These are phyloP conservation scores for Flagelloscypha sp. DNA, from an alignment of 768 basidiomycete genomes.

Conservation along the genomic window DNA sequence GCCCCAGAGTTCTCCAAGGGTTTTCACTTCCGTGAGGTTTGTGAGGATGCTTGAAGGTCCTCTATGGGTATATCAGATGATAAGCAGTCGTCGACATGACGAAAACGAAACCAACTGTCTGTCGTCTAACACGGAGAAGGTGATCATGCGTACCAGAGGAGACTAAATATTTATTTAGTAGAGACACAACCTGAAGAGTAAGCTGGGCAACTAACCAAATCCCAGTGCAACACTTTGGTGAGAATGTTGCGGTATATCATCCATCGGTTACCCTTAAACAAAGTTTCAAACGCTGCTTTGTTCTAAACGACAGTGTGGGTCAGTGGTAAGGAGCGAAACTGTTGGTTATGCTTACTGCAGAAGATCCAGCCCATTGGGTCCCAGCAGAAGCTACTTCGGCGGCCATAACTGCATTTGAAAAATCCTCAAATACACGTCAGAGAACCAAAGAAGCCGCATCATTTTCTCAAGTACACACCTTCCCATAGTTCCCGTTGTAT, in stretches of 20 bases:
- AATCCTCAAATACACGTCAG: neutral
- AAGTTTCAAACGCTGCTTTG: slow-evolving; percentile 38
- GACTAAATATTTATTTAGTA: slow-evolving; percentile 32
- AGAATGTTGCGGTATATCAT: slow-evolving; percentile 57
- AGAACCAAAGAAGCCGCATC: slow-evolving; percentile 17
- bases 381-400: slow-evolving; percentile 56
- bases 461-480: no score
- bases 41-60: slow-evolving; percentile 49
- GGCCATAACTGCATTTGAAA: slow-evolving; percentile 48
- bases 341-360: slow-evolving; percentile 30
- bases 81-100: neutral
- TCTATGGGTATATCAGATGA: slow-evolving; percentile 20
- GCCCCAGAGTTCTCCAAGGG: slow-evolving; percentile 45
- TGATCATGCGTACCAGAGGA: slow-evolving; percentile 55
- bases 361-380: no score
- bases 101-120: slow-evolving; percentile 24
- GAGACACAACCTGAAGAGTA: neutral
- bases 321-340: no score
- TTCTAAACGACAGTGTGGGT: no score
- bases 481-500: slow-evolving; percentile 68
- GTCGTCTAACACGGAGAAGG: slow-evolving; percentile 47
- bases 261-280: slow-evolving; percentile 57
- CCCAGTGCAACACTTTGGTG: slow-evolving; percentile 59
- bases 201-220: slow-evolving; percentile 44
- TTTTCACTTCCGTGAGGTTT: slow-evolving; percentile 42